phyloP scores from a whole-genome alignment of 208 protist genomes.

The Leishmania tarentolae region DNA sequence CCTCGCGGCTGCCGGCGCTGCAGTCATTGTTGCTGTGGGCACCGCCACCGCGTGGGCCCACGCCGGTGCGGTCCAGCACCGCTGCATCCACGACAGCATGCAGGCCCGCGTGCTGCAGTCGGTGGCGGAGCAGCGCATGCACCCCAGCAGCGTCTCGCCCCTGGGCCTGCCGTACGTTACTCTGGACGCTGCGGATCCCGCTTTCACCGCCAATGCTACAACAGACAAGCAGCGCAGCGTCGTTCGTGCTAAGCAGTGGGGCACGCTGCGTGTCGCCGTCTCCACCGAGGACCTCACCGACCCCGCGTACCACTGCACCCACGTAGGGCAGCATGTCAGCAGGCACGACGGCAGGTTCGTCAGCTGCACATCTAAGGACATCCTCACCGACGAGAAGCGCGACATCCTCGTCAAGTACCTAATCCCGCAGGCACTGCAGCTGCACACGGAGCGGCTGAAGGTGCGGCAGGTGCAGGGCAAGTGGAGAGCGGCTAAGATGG shows the following conservation, averaged over 20 bases:
- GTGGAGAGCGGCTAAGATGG: conserved; percentile 22
- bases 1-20: conserved; percentile 7
- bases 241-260: conserved; percentile 7
- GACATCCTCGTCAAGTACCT: conserved; percentile 33
- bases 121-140: neutral
- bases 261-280: conserved; percentile 41
- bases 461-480: conserved; percentile 31
- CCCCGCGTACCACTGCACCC: conserved; percentile 37
- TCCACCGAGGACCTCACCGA: conserved; percentile 38
- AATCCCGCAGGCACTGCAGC: conserved; percentile 44
- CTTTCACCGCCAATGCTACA: too few relatives aligned
- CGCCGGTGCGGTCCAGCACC: conserved; percentile 20
- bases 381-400: conserved; percentile 45
- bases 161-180: conserved; percentile 14
- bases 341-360: conserved; percentile 25
- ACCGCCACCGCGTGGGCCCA: neutral
- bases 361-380: conserved; percentile 28
- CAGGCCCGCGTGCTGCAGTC: conserved; percentile 27
- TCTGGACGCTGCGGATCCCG: too few relatives aligned
- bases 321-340: conserved; percentile 12
- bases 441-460: conserved; percentile 48
- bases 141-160: neutral
- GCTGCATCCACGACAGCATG: conserved; percentile 22
- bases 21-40: neutral
- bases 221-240: conserved; percentile 13